These are phyloP conservation scores for Schoenoplectus triqueter DNA, from an alignment of 202 grass and related monocot species.

Conservation along the genomic window DNA sequence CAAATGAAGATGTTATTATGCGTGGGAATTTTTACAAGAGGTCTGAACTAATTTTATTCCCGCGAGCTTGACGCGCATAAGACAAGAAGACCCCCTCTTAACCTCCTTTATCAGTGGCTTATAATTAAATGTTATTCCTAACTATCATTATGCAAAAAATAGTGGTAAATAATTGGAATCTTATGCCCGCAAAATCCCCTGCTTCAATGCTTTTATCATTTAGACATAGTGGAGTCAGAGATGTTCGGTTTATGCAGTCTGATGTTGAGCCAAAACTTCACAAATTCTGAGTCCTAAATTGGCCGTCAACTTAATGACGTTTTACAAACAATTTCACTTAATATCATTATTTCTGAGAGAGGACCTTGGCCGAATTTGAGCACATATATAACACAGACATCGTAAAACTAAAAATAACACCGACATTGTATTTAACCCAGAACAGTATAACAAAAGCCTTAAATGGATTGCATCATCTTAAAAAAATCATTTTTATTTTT, in stretches of 20 bases:
- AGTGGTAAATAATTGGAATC: too few species aligned
- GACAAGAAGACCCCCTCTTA: too few species aligned
- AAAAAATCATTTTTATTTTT: too few species aligned
- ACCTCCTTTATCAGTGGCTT: too few species aligned
- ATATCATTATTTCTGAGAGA: neutral
- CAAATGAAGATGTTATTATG: too few species aligned
- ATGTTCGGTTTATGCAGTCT: neutral
- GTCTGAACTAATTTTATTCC: too few species aligned
- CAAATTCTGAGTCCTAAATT: neutral
- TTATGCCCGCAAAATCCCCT: too few species aligned
- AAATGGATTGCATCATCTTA: constrained; percentile 17
- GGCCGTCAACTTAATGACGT: neutral
- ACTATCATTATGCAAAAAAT: too few species aligned
- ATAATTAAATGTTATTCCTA: too few species aligned
- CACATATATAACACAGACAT: neutral
- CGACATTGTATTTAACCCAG: neutral
- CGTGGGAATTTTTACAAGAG: too few species aligned
- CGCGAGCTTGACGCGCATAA: too few species aligned
- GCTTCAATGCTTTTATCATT: neutral
- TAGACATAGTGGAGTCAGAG: neutral
- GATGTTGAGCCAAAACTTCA: neutral
- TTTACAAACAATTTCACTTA: neutral
- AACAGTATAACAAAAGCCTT: neutral
- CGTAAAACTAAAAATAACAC: too few species aligned
- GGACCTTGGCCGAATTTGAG: neutral